A percentile compares a stretch with the other conserved stretches of the same genome.
phyloP scores from a whole-genome alignment of 805 yeast genomes.

The Nakazawaea laoshanensis region DNA sequence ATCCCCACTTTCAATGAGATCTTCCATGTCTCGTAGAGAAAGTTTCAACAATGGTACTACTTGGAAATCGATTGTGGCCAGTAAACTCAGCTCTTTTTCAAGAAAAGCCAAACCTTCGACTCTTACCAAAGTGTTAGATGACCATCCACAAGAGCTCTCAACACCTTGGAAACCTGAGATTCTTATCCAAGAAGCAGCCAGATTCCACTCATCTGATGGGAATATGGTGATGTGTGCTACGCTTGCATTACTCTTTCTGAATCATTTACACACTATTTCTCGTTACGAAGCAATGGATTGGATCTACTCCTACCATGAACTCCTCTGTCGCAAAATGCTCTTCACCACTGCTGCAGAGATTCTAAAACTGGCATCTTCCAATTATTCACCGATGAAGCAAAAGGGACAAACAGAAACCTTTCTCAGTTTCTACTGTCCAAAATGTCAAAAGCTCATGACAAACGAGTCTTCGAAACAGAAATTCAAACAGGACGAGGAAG shows the following conservation, averaged over 20 bases:
- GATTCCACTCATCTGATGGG: slow-evolving; percentile 52
- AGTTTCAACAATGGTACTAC: slow-evolving; percentile 5
- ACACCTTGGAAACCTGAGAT: slow-evolving; percentile 51
- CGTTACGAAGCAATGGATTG: slow-evolving; percentile 41
- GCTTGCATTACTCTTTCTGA: slow-evolving; percentile 44
- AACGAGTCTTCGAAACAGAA: slow-evolving; percentile 48
- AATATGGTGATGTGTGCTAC: slow-evolving; percentile 56
- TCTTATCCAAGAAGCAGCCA: slow-evolving; percentile 42
- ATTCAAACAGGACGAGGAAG: slow-evolving; percentile 19
- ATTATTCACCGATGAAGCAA: slow-evolving; percentile 23
- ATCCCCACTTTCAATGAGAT: slow-evolving; percentile 12
- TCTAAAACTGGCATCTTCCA: slow-evolving; percentile 27
- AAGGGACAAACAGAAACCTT: slow-evolving; percentile 29
- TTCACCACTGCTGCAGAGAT: slow-evolving; percentile 54
- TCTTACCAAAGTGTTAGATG: slow-evolving; percentile 19
- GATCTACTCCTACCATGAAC: slow-evolving; percentile 45
- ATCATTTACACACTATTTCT: slow-evolving; percentile 19
- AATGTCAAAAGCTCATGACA: slow-evolving; percentile 48
- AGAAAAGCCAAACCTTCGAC: slow-evolving; percentile 17
- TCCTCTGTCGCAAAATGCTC: slow-evolving; percentile 37
- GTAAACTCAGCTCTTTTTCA: slow-evolving; percentile 12
- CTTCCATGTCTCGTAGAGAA: slow-evolving; percentile 11
- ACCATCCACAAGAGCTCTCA: slow-evolving; percentile 12
- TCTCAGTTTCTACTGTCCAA: slow-evolving; percentile 50
- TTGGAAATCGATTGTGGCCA: slow-evolving; percentile 4